Evolutionary conservation across 495 filamentous ascomycete species (phyloP).

Genomic region (Trypethelium eluteriae): DNA sequence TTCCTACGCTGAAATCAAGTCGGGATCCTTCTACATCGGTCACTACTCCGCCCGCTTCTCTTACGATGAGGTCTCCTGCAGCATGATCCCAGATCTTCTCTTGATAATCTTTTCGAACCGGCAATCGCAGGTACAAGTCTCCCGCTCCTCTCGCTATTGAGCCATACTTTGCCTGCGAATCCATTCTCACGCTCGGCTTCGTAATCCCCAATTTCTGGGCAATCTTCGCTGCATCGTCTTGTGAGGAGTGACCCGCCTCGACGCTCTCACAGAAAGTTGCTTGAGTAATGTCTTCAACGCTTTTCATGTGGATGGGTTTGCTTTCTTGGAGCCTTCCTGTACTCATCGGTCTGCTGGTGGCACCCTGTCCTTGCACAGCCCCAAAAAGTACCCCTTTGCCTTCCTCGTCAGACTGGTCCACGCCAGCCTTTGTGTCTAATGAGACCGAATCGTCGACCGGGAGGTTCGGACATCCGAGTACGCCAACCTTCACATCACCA

Average conservation of each 20-base stretch:
- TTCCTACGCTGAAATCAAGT: constrained; percentile 77
- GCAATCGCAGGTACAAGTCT: constrained; percentile 86
- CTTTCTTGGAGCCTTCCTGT: constrained; percentile 50
- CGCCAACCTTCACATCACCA: constrained; percentile 90
- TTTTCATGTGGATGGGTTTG: constrained; percentile 67
- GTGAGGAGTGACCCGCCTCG: constrained; percentile 81
- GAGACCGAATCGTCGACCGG: constrained; percentile 69
- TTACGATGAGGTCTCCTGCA: constrained; percentile 87
- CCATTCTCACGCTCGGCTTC: constrained; percentile 76
- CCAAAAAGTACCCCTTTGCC: constrained; percentile 77
- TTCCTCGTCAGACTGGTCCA: constrained; percentile 56
- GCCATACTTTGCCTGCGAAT: constrained; percentile 96
- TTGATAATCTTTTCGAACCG: constrained; percentile 75
- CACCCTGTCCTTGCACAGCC: constrained; percentile 67
- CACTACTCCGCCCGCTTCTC: constrained; percentile 87
- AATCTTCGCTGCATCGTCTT: constrained; percentile 77
- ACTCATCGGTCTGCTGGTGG: constrained; percentile 63
- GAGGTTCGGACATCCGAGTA: constrained; percentile 89
- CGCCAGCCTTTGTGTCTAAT: constrained; percentile 58
- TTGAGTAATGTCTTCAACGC: constrained; percentile 60
- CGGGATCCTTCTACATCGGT: constrained; percentile 73
- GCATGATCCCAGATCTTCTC: constrained; percentile 99
- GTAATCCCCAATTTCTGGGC: constrained; percentile 79
- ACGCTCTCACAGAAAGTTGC: constrained; percentile 95
- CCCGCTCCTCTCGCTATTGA: constrained; percentile 92